Base-by-base conservation (phyloP, 2,329 filamentous ascomycete genomes). In the Cercospora citrullina region DNA sequence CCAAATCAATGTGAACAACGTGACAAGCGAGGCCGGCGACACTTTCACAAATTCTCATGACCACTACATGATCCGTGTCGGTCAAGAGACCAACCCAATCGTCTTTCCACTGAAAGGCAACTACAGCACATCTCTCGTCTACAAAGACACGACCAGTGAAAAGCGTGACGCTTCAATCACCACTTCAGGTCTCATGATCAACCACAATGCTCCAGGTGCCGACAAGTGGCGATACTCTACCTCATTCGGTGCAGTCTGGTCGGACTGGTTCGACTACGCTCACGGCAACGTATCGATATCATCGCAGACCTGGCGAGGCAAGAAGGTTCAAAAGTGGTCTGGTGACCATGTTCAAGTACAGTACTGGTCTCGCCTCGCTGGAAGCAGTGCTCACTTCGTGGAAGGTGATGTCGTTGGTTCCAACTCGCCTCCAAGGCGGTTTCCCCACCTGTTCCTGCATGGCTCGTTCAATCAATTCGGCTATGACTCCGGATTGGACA, bases 381-480 rank as follows among this genome's bases (percentile, higher is more conserved):
- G 87, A 6, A 89, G 87, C 70, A 87, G 86, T 72, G 82, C 84
- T 69, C 86, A 89, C 71, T 77, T 87, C 10, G 87, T 90, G 73
- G 84, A 90, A 72, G 85, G 84, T 42, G 88, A 90, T 76, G 73
- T 84, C 21, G 80, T 77, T 26, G 79, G 79, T 48, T 78, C 79
- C 30, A 76, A 77, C 6, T 75, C 78, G 5, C 78, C 81, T 9
- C 69, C 71, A 12, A 69, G 87, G 61, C 82, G 86, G 31, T 88
- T 87, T 74, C 88, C 88, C 5, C 87, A 90, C 75, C 77, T 90
- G 10, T 88, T 86, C 74, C 83, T 87, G 59, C 86, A 90, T 60
- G 89, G 88, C 1, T 81, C 83, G 0, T 90, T 85, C 77, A 90
- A 90, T 73, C 81, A 87, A 68, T 90, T 86, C 73, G 88, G 88